Base-by-base conservation (phyloP, 345 rosid species). In the Eucalyptus urophylla region DNA sequence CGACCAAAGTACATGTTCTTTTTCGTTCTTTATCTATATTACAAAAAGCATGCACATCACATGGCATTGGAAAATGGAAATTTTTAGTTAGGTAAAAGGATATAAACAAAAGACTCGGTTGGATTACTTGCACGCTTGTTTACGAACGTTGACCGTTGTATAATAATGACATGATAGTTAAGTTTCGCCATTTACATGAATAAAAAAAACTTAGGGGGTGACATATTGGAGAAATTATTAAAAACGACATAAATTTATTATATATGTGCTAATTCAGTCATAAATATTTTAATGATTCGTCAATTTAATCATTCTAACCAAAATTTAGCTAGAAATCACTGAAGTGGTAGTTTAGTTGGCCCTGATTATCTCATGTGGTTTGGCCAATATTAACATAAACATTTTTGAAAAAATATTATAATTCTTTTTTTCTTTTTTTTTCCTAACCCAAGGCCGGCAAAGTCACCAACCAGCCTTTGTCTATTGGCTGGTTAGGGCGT, bases 191-290 rank as follows among this genome's bases (percentile, higher is more conserved):
- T 62, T 62, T 29, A 62, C 69, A 29, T 62, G 33, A 62, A 62
- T 62, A 62, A 62, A 62, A 62, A 53, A 53, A 62, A 29, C 69
- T 29, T 62, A 62, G 69, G 69, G 17, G 8, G 31, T 62, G 69
- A 62, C 1, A 29, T 24, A 56, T 56, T 29, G 29, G 13, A 56
- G 62, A 56, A 56, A 24, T 56, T 22, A 24, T 24, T 24, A 24
- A 56, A 56, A 24, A 56, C 0, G 14, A 22, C 62, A 56, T 56
- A 56, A 24, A 56, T 8, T 11, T 56, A 56, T 56, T 56, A 25
- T 56, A 9, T 11, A 22, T 56, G 29, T 24, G 3, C 1, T 56
- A 10, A 56, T 24, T 56, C 6, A 3, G 0, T 10, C 3, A 4
- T 56, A 56, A 56, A 56, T 22, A 56, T 56, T 56, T 56, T 2